Evolutionary conservation across 228 moss, liverwort and hornwort genomes (phyloP), one percentile per base, ranked within the genome.

Genomic region (Sphagnum magellanicum): DNA sequence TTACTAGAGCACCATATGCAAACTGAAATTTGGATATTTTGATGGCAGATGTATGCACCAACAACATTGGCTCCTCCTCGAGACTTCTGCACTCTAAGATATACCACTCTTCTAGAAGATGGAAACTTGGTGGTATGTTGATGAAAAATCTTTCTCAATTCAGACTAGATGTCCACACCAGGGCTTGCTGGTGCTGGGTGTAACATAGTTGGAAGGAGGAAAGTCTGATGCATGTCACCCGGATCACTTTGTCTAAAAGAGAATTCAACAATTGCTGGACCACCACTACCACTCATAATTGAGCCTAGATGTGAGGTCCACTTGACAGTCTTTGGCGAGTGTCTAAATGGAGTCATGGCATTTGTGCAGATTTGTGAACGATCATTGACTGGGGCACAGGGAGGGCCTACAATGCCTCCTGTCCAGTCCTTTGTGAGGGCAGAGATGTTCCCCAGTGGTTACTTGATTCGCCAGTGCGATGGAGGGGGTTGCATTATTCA

Each of bases 81-180:
- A 50, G 85, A 85, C 55, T 85, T 85, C 52, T 85, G 85, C 66
- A 85, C 85, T 32, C 70, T 85, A 61, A 74, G 85, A 12, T 85
- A 85, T 68, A 85, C 85, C n/a, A 81, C 85, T 6, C 72, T 85
- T 50, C 59, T 85, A 74, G 85, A 85, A 70, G 85, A 85, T 68
- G 85, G 85, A 9, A 85, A 79, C 64, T 73, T 85, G 9, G 85
- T 85, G 85, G 85, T 85, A 74, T 32, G 32, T 32, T 32, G 32
- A 32, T 32, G 3, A 32, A 32, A 32, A 32, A 32, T 32, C 32
- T 2, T 32, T 32, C 32, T 32, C 32, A 32, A 32, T 32, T 32
- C 32, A 32, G 32, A 32, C 32, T 32, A 32, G 32, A 32, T 32
- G 32, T 32, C 32, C 32, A 32, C 1, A 32, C 32, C 32, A 32